Base-by-base conservation (phyloP, 2,329 filamentous ascomycete genomes). In the Chaetomium strumarium region DNA sequence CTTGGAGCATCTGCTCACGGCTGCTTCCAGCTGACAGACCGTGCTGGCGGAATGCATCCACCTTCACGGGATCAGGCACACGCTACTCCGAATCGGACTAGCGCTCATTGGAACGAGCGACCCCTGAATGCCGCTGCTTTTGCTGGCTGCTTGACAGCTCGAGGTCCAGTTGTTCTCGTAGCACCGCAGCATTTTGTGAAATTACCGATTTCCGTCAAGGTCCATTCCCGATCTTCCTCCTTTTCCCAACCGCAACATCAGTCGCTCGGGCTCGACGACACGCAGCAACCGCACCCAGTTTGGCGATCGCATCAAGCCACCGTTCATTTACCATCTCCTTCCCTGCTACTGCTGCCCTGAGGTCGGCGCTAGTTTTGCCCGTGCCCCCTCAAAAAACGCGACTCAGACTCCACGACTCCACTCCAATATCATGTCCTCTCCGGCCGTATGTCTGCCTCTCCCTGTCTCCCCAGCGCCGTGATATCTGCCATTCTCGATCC, bases 111-210 rank as follows among this genome's bases (percentile, higher is more conserved):
- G 53, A 53, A 42, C 53, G 48, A 46, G 49, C 50, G 52, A 55
- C 56, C 60, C 60, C 60, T 60, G 58, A 60, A 60, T 58, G 54
- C 52, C 50, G 41, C 46, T 55, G 56, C 58, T 53, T 46, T 48
- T 52, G 48, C 52, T 30, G 39, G 31, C 24, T 39, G 49, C 40
- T 46, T 6, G 43, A 45, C 46, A 51, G 54, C 54, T 41, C 30
- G 43, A 19, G 46, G 49, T 60, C 53, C 51, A 53, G 57, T 37
- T 16, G 36, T 48, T 45, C 49, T 55, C 51, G 58, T 60, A 55
- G 57, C 61, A 64, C 66, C 60, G 66, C 62, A 68, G 66, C 65
- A 67, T 66, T 67, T 69, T 66, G 65, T 69, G 65, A 69, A 69
- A 69, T 69, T 69, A 62, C 46, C 67, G 66, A 64, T 66, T 67